Conservation (phyloP, 305 asterid genomes). For the Solanum hybrid region DNA sequence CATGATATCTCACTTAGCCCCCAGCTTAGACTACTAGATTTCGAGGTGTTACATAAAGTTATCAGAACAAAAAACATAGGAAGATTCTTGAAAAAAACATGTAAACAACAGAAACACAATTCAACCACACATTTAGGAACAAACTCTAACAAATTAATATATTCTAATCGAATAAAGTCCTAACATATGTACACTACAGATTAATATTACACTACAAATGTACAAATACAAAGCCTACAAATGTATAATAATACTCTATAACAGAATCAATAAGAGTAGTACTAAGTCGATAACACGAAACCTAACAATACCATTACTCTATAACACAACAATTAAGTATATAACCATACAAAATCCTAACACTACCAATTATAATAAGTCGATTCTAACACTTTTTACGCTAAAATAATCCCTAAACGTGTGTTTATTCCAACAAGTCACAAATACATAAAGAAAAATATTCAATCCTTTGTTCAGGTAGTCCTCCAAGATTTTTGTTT, state of each 20-base stretch:
- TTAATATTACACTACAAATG: neutral
- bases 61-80: neutral
- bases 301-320: neutral
- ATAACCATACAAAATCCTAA: neutral
- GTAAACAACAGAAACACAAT: neutral
- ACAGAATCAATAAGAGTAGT: neutral
- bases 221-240: neutral
- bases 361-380: neutral
- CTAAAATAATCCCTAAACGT: neutral
- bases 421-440: neutral
- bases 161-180: neutral
- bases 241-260: neutral
- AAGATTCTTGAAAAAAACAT: neutral
- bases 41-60: neutral
- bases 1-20: no score
- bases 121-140: neutral
- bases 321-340: neutral
- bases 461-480: neutral
- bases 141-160: neutral
- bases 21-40: no score
- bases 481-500: neutral
- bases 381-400: neutral
- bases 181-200: neutral
- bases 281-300: neutral
- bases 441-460: neutral